Percentiles rank a stretch among this genome's conserved stretches.
Evolutionary conservation across 495 filamentous ascomycete genomes (phyloP).

Genomic region (Niebla homalea): DNA sequence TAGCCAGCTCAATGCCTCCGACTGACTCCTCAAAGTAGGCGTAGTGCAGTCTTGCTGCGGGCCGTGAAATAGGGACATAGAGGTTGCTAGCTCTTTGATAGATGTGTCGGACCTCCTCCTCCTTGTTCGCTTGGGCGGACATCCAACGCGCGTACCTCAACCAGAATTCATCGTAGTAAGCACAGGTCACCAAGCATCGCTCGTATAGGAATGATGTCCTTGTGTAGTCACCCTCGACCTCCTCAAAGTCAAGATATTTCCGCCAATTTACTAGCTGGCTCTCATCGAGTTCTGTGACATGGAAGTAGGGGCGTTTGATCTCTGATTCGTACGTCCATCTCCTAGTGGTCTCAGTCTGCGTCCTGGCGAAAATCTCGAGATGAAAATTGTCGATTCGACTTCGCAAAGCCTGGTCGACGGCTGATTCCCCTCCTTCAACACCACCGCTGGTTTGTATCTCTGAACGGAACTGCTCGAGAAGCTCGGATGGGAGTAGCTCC

Average conservation of each 20-base stretch:
- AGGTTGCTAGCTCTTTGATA: conserved; percentile 77
- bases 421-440: conserved; percentile 45
- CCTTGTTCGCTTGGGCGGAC: conserved; percentile 63
- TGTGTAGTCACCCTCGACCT: conserved; percentile 63
- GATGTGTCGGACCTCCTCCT: conserved; percentile 85
- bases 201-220: conserved; percentile 82
- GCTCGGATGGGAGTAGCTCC: conserved; percentile 60
- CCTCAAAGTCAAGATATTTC: conserved; percentile 95
- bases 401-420: conserved; percentile 74
- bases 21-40: conserved; percentile 87
- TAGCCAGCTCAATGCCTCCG: conserved; percentile 60
- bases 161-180: conserved; percentile 97
- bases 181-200: conserved; percentile 80
- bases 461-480: conserved; percentile 50
- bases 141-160: conserved; percentile 96
- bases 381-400: conserved; percentile 66
- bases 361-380: conserved; percentile 66
- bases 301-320: conserved; percentile 94
- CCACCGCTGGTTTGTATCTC: conserved; percentile 52
- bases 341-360: conserved; percentile 81
- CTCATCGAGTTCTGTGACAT: conserved; percentile 84
- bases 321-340: conserved; percentile 91
- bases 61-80: conserved; percentile 72
- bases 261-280: conserved; percentile 83
- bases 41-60: conserved; percentile 74